phyloP scores from a whole-genome alignment of 2,329 filamentous ascomycete genomes.

The Botrytis medusae region DNA sequence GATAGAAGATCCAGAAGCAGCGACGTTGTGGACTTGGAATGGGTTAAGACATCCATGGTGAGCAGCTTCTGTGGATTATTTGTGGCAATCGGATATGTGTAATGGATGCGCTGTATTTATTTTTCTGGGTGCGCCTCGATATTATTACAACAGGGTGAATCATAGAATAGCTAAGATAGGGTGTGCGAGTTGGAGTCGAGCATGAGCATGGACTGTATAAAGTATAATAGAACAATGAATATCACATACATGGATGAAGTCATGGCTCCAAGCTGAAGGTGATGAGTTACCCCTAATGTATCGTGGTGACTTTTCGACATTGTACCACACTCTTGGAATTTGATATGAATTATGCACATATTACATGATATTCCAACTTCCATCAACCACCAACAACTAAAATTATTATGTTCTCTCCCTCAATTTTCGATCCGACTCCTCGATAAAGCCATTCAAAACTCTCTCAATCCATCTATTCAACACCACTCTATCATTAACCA shows the following conservation, averaged over 20 bases:
- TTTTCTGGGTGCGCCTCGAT: background rate
- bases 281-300: background rate
- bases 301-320: background rate
- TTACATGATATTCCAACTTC: background rate
- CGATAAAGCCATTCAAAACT: background rate
- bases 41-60: constrained; percentile 10
- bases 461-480: background rate
- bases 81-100: background rate
- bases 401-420: accelerated
- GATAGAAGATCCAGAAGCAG: background rate
- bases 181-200: background rate
- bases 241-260: background rate
- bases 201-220: background rate
- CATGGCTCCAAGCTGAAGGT: background rate
- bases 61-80: background rate
- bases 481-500: background rate
- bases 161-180: background rate
- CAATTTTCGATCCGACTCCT: background rate
- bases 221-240: background rate
- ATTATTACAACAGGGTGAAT: background rate
- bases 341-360: background rate
- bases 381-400: background rate
- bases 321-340: background rate
- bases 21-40: constrained; percentile 13
- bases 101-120: background rate